These are phyloP conservation scores for Zygotorulaspora sp. DNA, from an alignment of 805 yeast species.

Conservation along the genomic window DNA sequence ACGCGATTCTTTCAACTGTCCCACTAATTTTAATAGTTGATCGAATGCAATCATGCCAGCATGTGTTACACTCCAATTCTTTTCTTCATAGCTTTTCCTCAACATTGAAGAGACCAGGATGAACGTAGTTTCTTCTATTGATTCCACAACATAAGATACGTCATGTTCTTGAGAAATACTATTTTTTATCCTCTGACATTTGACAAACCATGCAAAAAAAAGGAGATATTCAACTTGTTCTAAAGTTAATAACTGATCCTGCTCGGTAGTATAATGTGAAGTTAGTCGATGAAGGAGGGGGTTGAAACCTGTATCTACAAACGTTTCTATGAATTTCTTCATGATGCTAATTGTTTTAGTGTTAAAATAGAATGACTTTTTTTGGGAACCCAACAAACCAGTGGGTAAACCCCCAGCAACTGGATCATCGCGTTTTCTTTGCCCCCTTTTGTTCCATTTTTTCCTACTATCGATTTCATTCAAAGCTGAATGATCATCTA, in stretches of 20 bases:
- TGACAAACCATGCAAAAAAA: constrained; percentile 70
- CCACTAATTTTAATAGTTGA: constrained; percentile 49
- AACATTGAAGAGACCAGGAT: constrained; percentile 42
- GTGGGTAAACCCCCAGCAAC: constrained; percentile 34
- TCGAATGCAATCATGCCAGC: constrained; percentile 65
- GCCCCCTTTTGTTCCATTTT: constrained; percentile 50
- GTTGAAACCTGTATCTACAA: constrained; percentile 73
- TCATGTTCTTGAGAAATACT: constrained; percentile 26
- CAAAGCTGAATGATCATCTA: constrained; percentile 49
- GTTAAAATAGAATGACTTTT: constrained; percentile 31
- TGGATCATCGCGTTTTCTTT: constrained; percentile 29
- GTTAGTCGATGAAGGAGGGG: constrained; percentile 54
- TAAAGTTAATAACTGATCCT: constrained; percentile 31
- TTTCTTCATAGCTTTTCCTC: constrained; percentile 40
- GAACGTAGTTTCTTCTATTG: constrained; percentile 58
- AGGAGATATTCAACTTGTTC: constrained; percentile 48
- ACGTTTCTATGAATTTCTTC: constrained; percentile 48
- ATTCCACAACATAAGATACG: constrained; percentile 46
- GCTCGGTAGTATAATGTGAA: constrained; percentile 41
- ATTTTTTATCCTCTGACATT: constrained; percentile 49
- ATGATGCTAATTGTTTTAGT: constrained; percentile 34
- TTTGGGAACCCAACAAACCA: constrained; percentile 23
- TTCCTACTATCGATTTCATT: constrained; percentile 63
- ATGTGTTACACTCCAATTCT: constrained; percentile 58
- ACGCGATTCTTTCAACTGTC: constrained; percentile 39